phyloP scores from a whole-genome alignment of 441 rosid species.

The Euphorbia corollata region DNA sequence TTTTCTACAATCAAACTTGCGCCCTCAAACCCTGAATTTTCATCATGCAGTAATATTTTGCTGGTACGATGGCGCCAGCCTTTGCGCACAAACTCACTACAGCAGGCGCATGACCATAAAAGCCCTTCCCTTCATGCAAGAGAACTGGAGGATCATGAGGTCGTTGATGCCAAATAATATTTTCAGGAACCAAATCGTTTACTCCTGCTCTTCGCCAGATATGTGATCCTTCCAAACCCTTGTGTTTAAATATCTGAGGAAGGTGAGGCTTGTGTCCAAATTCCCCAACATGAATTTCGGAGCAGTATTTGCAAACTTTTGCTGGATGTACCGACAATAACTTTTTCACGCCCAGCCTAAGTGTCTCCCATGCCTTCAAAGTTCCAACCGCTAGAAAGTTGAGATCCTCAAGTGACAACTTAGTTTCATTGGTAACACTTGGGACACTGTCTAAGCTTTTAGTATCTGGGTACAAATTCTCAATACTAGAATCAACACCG shows the following conservation, averaged over 20 bases:
- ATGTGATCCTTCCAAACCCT: constrained; percentile 66
- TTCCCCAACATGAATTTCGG: constrained; percentile 70
- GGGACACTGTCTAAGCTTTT: background rate
- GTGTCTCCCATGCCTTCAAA: constrained; percentile 61
- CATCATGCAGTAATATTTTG: constrained; percentile 56
- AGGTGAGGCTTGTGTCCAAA: constrained; percentile 73
- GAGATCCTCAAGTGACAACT: constrained; percentile 35
- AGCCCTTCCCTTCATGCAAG: constrained; percentile 47
- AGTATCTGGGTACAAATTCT: constrained; percentile 21
- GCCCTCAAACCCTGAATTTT: constrained; percentile 55
- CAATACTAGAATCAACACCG: constrained; percentile 41
- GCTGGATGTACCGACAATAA: constrained; percentile 55
- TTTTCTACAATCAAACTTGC: constrained; percentile 15
- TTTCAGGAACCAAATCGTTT: constrained; percentile 68
- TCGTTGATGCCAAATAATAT: constrained; percentile 63
- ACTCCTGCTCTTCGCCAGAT: constrained; percentile 70
- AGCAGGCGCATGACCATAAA: constrained; percentile 83
- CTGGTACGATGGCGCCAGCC: constrained; percentile 62
- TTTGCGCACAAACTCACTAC: constrained; percentile 62
- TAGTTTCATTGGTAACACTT: constrained; percentile 23
- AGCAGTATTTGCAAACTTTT: constrained; percentile 67
- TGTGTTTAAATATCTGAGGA: constrained; percentile 69
- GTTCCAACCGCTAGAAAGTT: constrained; percentile 43
- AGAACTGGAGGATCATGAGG: constrained; percentile 74
- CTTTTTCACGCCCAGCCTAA: constrained; percentile 55